Base-by-base conservation (phyloP, 2,329 filamentous ascomycete species). In the Talaromyces islandicus region DNA sequence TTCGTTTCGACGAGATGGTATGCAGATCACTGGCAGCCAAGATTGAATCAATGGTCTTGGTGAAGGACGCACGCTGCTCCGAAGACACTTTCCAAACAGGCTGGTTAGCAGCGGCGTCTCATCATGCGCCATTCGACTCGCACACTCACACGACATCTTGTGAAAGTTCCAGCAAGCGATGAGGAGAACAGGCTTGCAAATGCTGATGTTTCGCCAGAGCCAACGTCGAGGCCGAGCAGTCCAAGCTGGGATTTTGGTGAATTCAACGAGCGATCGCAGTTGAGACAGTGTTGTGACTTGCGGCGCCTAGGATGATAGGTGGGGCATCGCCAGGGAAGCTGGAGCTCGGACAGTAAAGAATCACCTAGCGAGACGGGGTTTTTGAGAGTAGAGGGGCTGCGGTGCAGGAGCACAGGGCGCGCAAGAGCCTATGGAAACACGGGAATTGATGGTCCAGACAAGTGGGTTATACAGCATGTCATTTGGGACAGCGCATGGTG, bases 1-100 rank as follows among this genome's bases (percentile, higher is more conserved):
- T 87, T 66, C 80, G 79, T 75, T 88, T 88, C 62, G 84, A 84
- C 38, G 85, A 86, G 64, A 88, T 83, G 58, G 83, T 87, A 64
- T 84, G 83, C 30, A 88, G 76, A 67, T 88, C 85, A 69, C 83
- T 84, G 58, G 75, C 75, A 51, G 79, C 79, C 56, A 88, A 77
- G 66, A 88, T 88, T 32, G 78, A 76, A 71, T 88, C 86, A 66
- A 88, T 88, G 70, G 87, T 85, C 66, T 75, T 74, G 51, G 80
- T 77, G 70, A 85, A 85, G 57, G 75, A 75, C 57, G 76, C 75
- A 70, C 78, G 77, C 53, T 77, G 69, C 62, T 82, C 80, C 38
- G 77, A 68, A 38, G 82, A 73, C 62, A 85, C 80, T 82, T 62
- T 56, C 57, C 56, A 59, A 46, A 43, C 60, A 46, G 41, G 12